These are phyloP conservation scores for Hyaloscypha finlandica DNA, from an alignment of 495 filamentous ascomycete species.

Conservation along the genomic window DNA sequence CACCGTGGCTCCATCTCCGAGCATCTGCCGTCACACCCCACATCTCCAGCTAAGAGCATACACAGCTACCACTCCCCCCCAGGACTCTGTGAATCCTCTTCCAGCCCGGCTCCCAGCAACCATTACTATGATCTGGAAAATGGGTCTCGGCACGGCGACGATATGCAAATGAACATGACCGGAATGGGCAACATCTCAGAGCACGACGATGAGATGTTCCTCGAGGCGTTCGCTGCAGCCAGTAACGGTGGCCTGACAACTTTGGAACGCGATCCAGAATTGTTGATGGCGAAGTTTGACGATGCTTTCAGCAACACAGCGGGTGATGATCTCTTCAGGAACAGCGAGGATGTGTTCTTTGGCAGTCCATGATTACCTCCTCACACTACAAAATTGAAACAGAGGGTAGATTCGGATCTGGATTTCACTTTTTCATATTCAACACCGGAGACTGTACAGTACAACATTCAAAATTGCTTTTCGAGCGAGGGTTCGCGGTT, in stretches of 20 bases:
- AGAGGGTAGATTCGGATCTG: background rate
- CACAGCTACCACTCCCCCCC: constrained; percentile 38
- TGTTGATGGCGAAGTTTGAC: constrained; percentile 49
- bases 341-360: constrained; percentile 44
- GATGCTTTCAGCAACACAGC: constrained; percentile 41
- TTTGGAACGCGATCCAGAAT: constrained; percentile 40
- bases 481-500: background rate
- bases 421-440: constrained; percentile 2
- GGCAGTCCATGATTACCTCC: constrained; percentile 31
- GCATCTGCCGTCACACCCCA: constrained; percentile 38
- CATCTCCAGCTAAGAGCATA: constrained; percentile 48
- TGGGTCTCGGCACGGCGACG: constrained; percentile 35
- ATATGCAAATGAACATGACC: constrained; percentile 28
- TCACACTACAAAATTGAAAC: background rate
- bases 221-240: constrained; percentile 36
- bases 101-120: constrained; percentile 45
- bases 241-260: constrained; percentile 36
- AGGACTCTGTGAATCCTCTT: constrained; percentile 48
- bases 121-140: constrained; percentile 48
- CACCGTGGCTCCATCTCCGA: constrained; percentile 32
- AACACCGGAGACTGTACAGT: background rate
- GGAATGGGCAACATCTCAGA: constrained; percentile 36
- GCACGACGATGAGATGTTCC: constrained; percentile 38
- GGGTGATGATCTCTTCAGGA: constrained; percentile 42
- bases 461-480: background rate